Evolutionary conservation across 805 yeast species (phyloP), one percentile per base, ranked within the genome.

Genomic region (Scheffersomyces amazonensis): DNA sequence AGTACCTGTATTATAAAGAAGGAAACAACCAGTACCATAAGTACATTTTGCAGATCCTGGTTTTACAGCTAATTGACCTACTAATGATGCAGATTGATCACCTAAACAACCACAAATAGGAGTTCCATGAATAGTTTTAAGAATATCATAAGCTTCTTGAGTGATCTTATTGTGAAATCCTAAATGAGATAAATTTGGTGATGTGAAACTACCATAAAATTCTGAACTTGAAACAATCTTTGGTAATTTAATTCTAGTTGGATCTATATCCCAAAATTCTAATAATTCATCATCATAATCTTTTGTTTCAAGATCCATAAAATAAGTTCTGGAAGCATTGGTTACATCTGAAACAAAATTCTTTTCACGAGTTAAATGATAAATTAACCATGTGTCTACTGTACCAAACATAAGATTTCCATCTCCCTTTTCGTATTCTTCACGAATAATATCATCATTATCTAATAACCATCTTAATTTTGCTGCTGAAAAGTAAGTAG

Each of bases 11-110:
- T 90, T 90, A 72, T 84, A 87, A 46, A 91, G 71, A 44, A 90
- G 64, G 71, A 90, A 90, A 60, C 96, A 87, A 44, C 98, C 98
- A 1, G 98, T 90, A 46, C 98, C 98, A 55, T 89, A 90, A 9
- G 98, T 90, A 72, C 96, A 88, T 64, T 90, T 90, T 32, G 96
- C 96, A 32, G 83, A 80, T 39, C 96, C 96, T 31, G 78, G 74
- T 46, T 77, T 73, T 52, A 88, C 78, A 1, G 96, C 96, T 62
- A 87, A 64, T 63, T 90, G 96, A 25, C 97, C 98, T 35, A 89
- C 96, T 43, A 91, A 64, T 2, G 97, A 93, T 2, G 96, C 88
- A 39, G 90, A 80, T 68, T 90, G 98, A 66, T 90, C 98, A 42
- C 97, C 97, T 21, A 90, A 71, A 64, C 96, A 87, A 32, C 96